A percentile compares a stretch with the other conserved stretches of the same genome.
These are phyloP conservation scores for Ulota crispa DNA, from an alignment of 225 moss, liverwort and hornwort genomes.

Conservation along the genomic window DNA sequence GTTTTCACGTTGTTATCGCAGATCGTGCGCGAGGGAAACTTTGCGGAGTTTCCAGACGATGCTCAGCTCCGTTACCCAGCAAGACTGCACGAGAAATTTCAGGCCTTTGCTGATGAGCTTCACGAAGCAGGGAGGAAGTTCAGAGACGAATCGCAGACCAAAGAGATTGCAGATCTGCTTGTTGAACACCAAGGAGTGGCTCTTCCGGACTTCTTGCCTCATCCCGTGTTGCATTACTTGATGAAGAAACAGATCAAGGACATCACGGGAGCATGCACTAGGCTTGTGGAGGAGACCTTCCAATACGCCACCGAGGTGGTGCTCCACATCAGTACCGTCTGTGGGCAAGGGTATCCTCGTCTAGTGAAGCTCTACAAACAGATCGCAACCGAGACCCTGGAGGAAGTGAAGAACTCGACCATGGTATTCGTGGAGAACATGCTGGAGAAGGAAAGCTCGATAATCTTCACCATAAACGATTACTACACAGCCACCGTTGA, in stretches of 20 bases:
- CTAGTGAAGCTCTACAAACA: neutral
- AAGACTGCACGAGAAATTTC: conserved; percentile 30
- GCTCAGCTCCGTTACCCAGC: conserved; percentile 23
- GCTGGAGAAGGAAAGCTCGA: conserved; percentile 29
- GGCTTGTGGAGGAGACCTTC: conserved; percentile 31
- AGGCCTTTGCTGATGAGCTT: conserved; percentile 25
- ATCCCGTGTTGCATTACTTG: conserved; percentile 19
- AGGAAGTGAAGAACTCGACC: neutral
- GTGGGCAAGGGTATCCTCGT: conserved; percentile 5
- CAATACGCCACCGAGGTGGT: conserved; percentile 28
- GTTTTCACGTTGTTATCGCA: neutral
- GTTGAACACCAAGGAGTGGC: conserved; percentile 28
- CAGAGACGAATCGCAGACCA: neutral
- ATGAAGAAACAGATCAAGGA: conserved; percentile 36
- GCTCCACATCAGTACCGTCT: neutral
- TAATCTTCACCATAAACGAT: conserved; percentile 33
- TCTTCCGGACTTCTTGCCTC: conserved; percentile 38
- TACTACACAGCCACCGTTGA: conserved; percentile 3
- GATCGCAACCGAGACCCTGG: neutral
- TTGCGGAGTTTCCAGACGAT: neutral
- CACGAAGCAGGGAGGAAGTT: neutral
- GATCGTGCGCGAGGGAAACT: conserved; percentile 33
- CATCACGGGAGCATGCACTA: conserved; percentile 9
- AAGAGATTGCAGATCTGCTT: conserved; percentile 18
- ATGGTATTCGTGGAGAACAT: conserved; percentile 30